Evolutionary conservation across 225 moss, liverwort and hornwort species (phyloP), one percentile per base, ranked within the genome.

Genomic region (Rhytidiadelphus loreus): DNA sequence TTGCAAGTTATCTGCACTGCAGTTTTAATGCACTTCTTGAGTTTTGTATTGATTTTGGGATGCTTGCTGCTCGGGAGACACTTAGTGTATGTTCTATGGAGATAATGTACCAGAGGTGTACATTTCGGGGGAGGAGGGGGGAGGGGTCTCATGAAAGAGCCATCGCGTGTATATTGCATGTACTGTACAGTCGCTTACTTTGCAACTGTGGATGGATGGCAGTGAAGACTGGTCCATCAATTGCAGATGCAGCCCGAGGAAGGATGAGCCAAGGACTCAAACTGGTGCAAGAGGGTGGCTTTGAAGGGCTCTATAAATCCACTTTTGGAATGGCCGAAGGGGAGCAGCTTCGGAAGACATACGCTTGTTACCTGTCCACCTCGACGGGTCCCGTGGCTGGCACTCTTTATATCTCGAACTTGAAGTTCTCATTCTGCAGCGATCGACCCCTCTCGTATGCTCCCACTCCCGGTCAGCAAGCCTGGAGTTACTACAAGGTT

Each of bases 401-500:
- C 82, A 98, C 97, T 85, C 95, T 98, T 18, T 98, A 95, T 58
- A 87, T 98, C 39, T 92, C 97, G 4, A 93, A 93, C 50, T 88
- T 93, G 88, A 96, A 95, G 79, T 90, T 94, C 39, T 87, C 97
- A 28, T 98, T 98, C 82, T 97, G 98, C 88, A 97, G 97, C 68
- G 98, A 98, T 60, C 90, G 96, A 37, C 95, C 97, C 20, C 87
- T 98, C 66, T 90, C 95, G 17, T 97, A 97, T 56, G 92, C 92
- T n/a, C 94, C 96, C 60, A 53, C 89, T 71, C 56, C 90, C 62
- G 95, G 93, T 15, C 94, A 98, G 81, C 91, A 90, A 84, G 91
- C 98, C 28, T 92, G 88, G 92, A 98, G 96, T 85, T 95, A 93
- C 69, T 98, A 98, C 93, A 98, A 97, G 97, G 98, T 97, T 23